A percentile compares a stretch with the other conserved stretches of the same genome.
phyloP scores from a whole-genome alignment of 116 monocot genomes.

The Posidonia oceanica region DNA sequence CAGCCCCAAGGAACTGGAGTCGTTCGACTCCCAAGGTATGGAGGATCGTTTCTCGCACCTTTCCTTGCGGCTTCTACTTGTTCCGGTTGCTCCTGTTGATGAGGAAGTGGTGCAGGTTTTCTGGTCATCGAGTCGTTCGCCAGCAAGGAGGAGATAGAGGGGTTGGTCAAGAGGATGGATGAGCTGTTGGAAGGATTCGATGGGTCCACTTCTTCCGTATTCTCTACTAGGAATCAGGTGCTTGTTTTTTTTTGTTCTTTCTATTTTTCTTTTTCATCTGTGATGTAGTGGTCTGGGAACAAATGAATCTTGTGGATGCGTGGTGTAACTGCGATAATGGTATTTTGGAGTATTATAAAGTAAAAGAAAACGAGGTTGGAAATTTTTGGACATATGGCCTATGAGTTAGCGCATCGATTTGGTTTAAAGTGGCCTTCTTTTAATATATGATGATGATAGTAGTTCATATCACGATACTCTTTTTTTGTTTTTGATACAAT shows the following conservation, averaged over 20 bases:
- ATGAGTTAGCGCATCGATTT: neutral
- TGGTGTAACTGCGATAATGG: too few species aligned
- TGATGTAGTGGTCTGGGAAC: neutral
- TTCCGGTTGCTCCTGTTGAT: neutral
- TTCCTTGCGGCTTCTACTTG: neutral
- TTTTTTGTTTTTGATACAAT: too few species aligned
- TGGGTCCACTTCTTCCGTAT: constrained; percentile 39
- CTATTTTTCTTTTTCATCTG: neutral
- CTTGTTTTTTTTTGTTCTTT: constrained; percentile 4
- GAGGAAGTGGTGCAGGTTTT: constrained; percentile 33
- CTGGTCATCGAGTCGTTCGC: constrained; percentile 77
- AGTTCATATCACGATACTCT: neutral
- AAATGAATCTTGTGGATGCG: neutral
- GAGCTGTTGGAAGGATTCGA: constrained; percentile 67
- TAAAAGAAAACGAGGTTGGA: neutral
- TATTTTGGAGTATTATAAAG: neutral
- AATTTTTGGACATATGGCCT: neutral
- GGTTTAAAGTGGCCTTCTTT: neutral
- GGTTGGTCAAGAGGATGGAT: constrained; percentile 63
- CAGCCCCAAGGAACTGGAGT: constrained; percentile 48
- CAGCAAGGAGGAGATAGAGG: constrained; percentile 41
- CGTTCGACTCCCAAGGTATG: constrained; percentile 57
- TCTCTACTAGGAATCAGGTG: constrained; percentile 91
- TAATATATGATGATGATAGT: too few species aligned
- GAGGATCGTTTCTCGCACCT: neutral